Conservation (phyloP, 2,329 filamentous ascomycete species). For the Neophaeococcomyces mojaviensis region DNA sequence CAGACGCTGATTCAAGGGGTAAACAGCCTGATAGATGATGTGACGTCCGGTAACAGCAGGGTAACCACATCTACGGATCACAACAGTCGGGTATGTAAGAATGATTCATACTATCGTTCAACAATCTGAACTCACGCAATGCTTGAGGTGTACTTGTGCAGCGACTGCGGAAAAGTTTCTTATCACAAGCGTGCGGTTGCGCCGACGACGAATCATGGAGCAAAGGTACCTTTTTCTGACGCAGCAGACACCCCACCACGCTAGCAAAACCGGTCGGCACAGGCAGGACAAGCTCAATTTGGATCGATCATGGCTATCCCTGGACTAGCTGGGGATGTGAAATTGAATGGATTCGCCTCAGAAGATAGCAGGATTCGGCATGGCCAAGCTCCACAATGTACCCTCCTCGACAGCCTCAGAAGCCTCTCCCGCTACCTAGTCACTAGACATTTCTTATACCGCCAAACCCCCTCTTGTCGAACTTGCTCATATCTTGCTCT, state of each 20-base stretch:
- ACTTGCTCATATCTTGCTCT: neutral
- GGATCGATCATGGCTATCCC: neutral
- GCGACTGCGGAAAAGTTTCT: neutral
- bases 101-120: too few relatives aligned
- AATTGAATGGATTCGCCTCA: neutral
- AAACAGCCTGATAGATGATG: too few relatives aligned
- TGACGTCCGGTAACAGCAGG: too few relatives aligned
- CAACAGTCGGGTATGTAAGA: too few relatives aligned
- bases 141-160: neutral
- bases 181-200: neutral
- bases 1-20: too few relatives aligned
- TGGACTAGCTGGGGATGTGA: neutral
- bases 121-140: neutral
- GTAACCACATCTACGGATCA: too few relatives aligned
- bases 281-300: neutral
- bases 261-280: neutral
- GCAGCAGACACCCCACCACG: neutral
- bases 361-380: neutral
- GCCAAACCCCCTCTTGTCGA: neutral
- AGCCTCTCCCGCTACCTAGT: neutral
- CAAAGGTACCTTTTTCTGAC: neutral
- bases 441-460: neutral
- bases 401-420: neutral
- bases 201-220: conserved; percentile 1
- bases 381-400: neutral